A percentile compares a stretch with the other conserved stretches of the same genome.
Conservation (phyloP, 345 rosid genomes). For the Arabidopsis thaliana region DNA sequence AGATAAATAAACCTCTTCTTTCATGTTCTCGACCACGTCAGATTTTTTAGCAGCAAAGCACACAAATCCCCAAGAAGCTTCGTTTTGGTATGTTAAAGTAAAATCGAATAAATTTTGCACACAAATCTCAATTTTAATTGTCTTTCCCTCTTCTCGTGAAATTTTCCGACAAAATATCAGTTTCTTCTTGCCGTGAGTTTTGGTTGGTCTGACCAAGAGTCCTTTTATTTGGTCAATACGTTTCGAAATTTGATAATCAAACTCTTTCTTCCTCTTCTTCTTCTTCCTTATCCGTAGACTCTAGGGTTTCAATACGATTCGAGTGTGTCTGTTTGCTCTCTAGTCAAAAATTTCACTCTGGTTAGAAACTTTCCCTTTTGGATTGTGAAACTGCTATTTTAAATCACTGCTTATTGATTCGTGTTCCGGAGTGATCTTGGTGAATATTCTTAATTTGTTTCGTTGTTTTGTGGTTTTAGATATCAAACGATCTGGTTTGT, state of each 20-base stretch:
- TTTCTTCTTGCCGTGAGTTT: constrained; percentile 2
- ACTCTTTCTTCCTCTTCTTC: constrained; percentile 22
- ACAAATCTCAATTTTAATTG: background rate
- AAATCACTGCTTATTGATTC: constrained; percentile 5
- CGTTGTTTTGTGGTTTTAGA: constrained; percentile 28
- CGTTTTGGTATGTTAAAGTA: constrained; percentile 32
- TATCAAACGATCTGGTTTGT: constrained; percentile 18
- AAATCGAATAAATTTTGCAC: background rate
- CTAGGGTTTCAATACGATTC: constrained; percentile 23
- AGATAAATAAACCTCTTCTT: constrained; percentile 1
- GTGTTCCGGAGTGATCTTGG: constrained; percentile 20
- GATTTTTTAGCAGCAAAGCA: constrained; percentile 12
- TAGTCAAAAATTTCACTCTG: constrained; percentile 13
- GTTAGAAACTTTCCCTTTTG: constrained; percentile 28
- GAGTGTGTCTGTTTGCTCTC: constrained; percentile 17
- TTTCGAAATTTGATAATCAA: constrained; percentile 24
- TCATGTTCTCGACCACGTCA: constrained; percentile 30
- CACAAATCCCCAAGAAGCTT: constrained; percentile 40
- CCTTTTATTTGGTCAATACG: constrained; percentile 23
- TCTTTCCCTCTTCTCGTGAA: background rate
- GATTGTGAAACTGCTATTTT: background rate
- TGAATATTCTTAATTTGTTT: constrained; percentile 7
- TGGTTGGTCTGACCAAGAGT: constrained; percentile 11
- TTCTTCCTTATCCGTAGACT: constrained; percentile 22
- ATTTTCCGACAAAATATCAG: constrained; percentile 21